These are phyloP conservation scores for Lactifluus echinatus DNA, from an alignment of 768 basidiomycete genomes.

Conservation along the genomic window DNA sequence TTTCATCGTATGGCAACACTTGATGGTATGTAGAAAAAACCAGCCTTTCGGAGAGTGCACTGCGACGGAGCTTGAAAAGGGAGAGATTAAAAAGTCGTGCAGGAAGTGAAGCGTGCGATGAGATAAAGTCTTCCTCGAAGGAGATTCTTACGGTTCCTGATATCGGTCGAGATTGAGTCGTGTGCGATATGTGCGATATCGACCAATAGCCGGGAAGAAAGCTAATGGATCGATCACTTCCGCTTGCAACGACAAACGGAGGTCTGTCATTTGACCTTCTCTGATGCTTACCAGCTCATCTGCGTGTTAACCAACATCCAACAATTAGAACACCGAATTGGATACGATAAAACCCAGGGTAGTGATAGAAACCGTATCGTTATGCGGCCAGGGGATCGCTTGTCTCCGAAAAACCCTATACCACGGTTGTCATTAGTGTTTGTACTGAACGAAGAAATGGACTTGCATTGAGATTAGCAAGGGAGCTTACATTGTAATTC, in stretches of 20 bases:
- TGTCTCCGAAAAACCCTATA: not conserved
- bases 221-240: not conserved
- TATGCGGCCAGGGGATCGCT: not conserved
- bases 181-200: not conserved
- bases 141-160: not conserved
- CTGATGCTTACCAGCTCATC: not conserved
- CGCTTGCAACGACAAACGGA: not conserved
- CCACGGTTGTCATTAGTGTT: not conserved
- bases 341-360: not conserved
- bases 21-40: not conserved
- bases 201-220: not conserved
- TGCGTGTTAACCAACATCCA: not conserved
- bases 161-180: not conserved
- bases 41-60: not conserved
- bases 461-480: not conserved
- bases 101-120: not conserved
- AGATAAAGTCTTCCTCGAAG: not conserved
- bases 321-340: not conserved
- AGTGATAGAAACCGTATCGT: not conserved
- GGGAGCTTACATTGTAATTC: not conserved
- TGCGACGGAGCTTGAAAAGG: not conserved
- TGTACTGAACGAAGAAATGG: not conserved
- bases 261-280: not conserved
- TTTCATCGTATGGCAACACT: not conserved
- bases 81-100: not conserved